Base-by-base conservation (phyloP, 441 rosid species). In the Pelargonium myrrhifolium region DNA sequence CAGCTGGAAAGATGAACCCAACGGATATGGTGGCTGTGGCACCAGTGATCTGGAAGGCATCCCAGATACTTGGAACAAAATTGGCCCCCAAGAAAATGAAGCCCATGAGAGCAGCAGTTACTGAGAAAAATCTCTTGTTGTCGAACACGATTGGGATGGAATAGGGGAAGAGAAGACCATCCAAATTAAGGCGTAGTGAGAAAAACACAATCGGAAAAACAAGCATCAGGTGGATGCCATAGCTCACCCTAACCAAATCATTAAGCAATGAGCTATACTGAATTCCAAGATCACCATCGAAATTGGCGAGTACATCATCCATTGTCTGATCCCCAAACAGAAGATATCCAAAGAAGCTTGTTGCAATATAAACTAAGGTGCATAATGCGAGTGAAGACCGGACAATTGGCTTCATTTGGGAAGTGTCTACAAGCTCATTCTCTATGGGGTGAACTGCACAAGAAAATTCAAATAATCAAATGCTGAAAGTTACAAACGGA, bases 1-100 rank as follows among this genome's bases (percentile, higher is more conserved):
- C 84, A 14, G 89, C 87, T 28, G 89, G 93, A 78, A 86, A 84
- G 70, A 88, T 82, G 77, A 69, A 88, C 64, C 84, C 89, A 20
- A 88, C 85, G 67, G 85, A 76, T 26, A 82, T 74, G 0, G 87
- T 82, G 1, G 89, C 80, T 1, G 89, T 86, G 37, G 93, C 90
- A 42, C 87, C 90, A 0, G 87, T 86, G 71, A 88, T 78, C 74
- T 88, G 87, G 73, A 88, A 88, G n/a, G 90, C 89, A 69, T 80
- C 93, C 90, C 90, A 86, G 76, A 88, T 84, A 49, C 83, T 78
- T 3, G 90, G 89, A 64, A 86, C 82, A 49, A 69, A 86, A 75
- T 77, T 88, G 51, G 93, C 89, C 68, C 84, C 90, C 59, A 76
- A 35, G 68, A 81, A 84, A 60, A 88, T 74, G 5, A 80, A 70